Conservation (phyloP, 306 rosid genomes). For the Acacia confusa region DNA sequence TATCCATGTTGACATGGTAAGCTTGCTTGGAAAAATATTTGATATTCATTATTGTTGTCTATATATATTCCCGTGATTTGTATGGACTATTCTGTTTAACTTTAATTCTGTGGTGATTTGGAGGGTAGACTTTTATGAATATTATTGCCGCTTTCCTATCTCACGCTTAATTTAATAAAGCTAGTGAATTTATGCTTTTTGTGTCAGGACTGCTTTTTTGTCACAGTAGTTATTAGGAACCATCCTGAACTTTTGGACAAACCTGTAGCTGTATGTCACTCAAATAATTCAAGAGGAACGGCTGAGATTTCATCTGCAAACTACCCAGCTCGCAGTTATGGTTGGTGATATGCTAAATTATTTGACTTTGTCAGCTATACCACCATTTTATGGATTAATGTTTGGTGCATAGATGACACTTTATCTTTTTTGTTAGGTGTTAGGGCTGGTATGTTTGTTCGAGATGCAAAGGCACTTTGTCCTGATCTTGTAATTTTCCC, state of each 20-base stretch:
- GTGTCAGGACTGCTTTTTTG: conserved; percentile 91
- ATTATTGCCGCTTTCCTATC: conserved; percentile 15
- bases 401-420: conserved; percentile 23
- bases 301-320: conserved; percentile 97
- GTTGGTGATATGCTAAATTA: conserved; percentile 47
- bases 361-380: conserved; percentile 16
- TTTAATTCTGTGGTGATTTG: conserved; percentile 9
- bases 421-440: conserved; percentile 56
- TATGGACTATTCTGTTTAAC: conserved; percentile 5
- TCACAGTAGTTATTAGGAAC: conserved; percentile 80
- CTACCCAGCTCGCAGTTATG: conserved; percentile 92
- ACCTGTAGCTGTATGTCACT: conserved; percentile 95
- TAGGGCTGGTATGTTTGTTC: conserved; percentile 91
- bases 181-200: conserved; percentile 38
- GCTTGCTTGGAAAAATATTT: conserved; percentile 21
- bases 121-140: conserved; percentile 12
- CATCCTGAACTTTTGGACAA: conserved; percentile 62
- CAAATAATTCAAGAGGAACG: conserved; percentile 85
- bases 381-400: conserved; percentile 1
- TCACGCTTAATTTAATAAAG: conserved; percentile 5
- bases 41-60: conserved; percentile 25
- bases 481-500: conserved; percentile 78
- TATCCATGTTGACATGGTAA: conserved; percentile 92
- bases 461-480: conserved; percentile 84
- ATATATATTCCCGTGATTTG: conserved; percentile 10